phyloP scores from a whole-genome alignment of 192 early-diverging fungal genomes.

The Pilobolus umbonatus region DNA sequence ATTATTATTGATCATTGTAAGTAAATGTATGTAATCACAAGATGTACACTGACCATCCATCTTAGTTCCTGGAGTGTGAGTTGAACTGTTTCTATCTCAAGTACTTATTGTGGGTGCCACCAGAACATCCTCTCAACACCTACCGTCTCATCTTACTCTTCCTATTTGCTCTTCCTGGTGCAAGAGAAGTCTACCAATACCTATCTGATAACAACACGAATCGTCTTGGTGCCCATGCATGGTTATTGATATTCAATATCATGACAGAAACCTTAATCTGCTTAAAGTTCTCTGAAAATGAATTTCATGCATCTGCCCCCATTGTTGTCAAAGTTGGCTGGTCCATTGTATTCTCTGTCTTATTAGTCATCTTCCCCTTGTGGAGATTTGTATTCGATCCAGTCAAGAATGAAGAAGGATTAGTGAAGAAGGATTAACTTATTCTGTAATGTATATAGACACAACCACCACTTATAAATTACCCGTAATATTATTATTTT shows the following conservation, averaged over 20 bases:
- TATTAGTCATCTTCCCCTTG: slow-evolving; percentile 65
- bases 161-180: slow-evolving; percentile 81
- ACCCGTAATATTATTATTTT: too few species aligned
- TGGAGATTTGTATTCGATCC: slow-evolving; percentile 59
- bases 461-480: too few species aligned
- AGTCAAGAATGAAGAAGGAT: not conserved
- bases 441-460: not conserved
- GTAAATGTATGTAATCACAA: not conserved
- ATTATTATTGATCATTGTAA: slow-evolving; percentile 65
- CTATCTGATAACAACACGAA: slow-evolving; percentile 75
- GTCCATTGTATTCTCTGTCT: slow-evolving; percentile 49
- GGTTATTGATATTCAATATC: slow-evolving; percentile 83
- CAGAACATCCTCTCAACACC: slow-evolving; percentile 78
- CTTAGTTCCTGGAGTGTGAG: slow-evolving; percentile 72
- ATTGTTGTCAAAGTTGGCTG: slow-evolving; percentile 67
- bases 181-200: slow-evolving; percentile 89
- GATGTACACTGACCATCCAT: not conserved
- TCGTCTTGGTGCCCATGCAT: slow-evolving; percentile 89
- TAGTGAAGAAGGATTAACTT: slow-evolving; percentile 8
- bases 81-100: slow-evolving; percentile 96
- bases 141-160: slow-evolving; percentile 75
- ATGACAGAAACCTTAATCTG: slow-evolving; percentile 89
- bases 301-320: slow-evolving; percentile 81
- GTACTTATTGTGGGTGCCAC: slow-evolving; percentile 87
- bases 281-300: slow-evolving; percentile 83